Conservation (phyloP, 2,329 filamentous ascomycete genomes). For the Nigrospora oryzae region DNA sequence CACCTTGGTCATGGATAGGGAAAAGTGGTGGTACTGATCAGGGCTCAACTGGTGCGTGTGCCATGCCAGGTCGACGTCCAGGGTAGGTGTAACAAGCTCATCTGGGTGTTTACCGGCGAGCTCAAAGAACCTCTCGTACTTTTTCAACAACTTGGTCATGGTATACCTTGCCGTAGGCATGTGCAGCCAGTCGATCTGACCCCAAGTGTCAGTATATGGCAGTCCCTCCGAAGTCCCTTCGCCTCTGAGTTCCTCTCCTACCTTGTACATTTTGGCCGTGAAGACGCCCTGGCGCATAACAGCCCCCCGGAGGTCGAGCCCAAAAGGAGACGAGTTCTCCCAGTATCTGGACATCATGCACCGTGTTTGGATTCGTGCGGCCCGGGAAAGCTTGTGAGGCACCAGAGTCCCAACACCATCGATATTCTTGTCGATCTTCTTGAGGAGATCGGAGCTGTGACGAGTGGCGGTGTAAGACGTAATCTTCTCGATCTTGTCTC, state of each 20-base stretch:
- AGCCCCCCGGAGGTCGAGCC: conserved; percentile 52
- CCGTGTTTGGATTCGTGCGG: conserved; percentile 37
- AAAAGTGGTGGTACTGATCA: conserved; percentile 49
- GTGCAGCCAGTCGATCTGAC: conserved; percentile 33
- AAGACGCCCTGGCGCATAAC: conserved; percentile 56
- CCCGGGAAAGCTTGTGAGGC: conserved; percentile 6
- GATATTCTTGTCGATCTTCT: conserved; percentile 22
- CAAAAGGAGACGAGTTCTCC: conserved; percentile 55
- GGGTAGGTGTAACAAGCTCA: conserved; percentile 52
- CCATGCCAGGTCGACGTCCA: conserved; percentile 66
- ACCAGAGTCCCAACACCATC: conserved; percentile 5
- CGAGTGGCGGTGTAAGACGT: conserved; percentile 15
- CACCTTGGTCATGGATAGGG: conserved; percentile 30
- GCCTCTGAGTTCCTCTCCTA: conserved; percentile 16
- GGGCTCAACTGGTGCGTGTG: conserved; percentile 69
- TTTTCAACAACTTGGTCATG: conserved; percentile 51
- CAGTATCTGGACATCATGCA: conserved; percentile 62
- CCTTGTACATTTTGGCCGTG: conserved; percentile 57
- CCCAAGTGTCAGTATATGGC: background rate
- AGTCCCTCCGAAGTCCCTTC: conserved; percentile 18
- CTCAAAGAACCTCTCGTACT: conserved; percentile 52
- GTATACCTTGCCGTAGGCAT: conserved; percentile 52
- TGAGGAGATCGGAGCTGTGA: conserved; percentile 15
- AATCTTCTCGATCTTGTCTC: conserved; percentile 36
- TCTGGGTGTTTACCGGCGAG: conserved; percentile 40